Evolutionary conservation across 352 stramenopile species (phyloP), one percentile per base, ranked within the genome.

Genomic region (Globisporangium okanoganense): DNA sequence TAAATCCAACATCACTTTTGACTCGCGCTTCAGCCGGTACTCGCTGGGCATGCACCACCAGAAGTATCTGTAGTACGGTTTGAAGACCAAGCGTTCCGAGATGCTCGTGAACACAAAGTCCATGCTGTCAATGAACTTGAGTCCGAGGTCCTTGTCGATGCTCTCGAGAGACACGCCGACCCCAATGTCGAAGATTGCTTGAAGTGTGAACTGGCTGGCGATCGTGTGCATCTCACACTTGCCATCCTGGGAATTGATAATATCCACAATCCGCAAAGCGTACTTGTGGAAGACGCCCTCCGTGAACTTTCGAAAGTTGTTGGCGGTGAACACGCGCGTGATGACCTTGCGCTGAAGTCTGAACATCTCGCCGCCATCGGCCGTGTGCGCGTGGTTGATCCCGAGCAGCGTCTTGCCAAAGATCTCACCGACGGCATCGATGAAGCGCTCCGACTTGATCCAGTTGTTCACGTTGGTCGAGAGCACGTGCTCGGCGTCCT

Each of bases 271-370:
- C 16, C 69, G 41, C 13, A 61, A 29, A 13, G 73, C 78, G 58
- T 85, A 73, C 20, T 69, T 74, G 20, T 57, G 58, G 56, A 88
- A 83, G 2, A 85, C 52, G 64, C 78, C 49, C 55, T 83, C 72
- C 3, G 65, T 68, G 53, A 78, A 82, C 3, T 67, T 55, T 35
- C 73, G 73, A 16, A 88, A 85, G 44, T 85, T 87, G 22, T 57
- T 68, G 5, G 70, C 83, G 29, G 82, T 94, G 44, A 96, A 96
- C 33, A 97, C 93, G 50, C 92, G 89, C 31, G 82, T 88, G 49
- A 85, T 82, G 20, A 81, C 77, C 55, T 96, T 96, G 53, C 87
- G 78, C 58, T 94, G 85, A 2, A 87, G 56, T 10, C 70, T 58
- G 83, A 82, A 96, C 40, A 70, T 74, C 58, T 56, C 71, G 18